Conservation (phyloP, 768 basidiomycete species). For the Termitomyces sp. region DNA sequence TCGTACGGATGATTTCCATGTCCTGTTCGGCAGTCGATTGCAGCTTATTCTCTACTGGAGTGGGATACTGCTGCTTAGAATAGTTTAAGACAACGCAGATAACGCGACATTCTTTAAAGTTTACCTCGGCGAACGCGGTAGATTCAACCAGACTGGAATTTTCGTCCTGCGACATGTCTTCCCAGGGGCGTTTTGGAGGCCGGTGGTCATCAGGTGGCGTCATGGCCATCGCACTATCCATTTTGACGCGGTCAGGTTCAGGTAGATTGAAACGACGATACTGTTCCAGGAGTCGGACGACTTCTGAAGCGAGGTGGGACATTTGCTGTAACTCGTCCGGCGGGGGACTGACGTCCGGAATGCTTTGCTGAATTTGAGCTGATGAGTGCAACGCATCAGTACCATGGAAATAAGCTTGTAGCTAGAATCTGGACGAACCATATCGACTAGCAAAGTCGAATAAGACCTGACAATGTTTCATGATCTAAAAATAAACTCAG, state of each 20-base stretch:
- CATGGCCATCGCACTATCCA: slow-evolving; percentile 22
- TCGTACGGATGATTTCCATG: slow-evolving; percentile 80
- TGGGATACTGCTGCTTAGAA: slow-evolving; percentile 20
- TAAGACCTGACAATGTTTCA: slow-evolving; percentile 54
- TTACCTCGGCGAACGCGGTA: slow-evolving; percentile 28
- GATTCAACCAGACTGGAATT: slow-evolving; percentile 20
- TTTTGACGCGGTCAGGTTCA: slow-evolving; percentile 28
- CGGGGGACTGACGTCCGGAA: slow-evolving; percentile 46
- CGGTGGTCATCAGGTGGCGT: slow-evolving; percentile 44
- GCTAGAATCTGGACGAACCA: slow-evolving; percentile 34
- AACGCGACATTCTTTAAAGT: neutral
- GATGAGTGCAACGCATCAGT: slow-evolving; percentile 6
- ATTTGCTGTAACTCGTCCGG: slow-evolving; percentile 61
- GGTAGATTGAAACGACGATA: slow-evolving; percentile 38
- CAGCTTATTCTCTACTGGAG: slow-evolving; percentile 26
- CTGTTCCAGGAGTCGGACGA: slow-evolving; percentile 65
- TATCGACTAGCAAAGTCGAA: slow-evolving; percentile 64
- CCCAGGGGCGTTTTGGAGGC: slow-evolving; percentile 76
- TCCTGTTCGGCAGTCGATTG: slow-evolving; percentile 73
- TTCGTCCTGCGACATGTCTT: slow-evolving; percentile 55
- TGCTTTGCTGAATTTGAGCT: slow-evolving; percentile 40
- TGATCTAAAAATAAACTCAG: slow-evolving; percentile 36
- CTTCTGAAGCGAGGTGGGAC: slow-evolving; percentile 57
- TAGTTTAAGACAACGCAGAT: neutral
- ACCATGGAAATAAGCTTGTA: neutral